These are phyloP conservation scores for Geosmithia morbida DNA, from an alignment of 2,329 filamentous ascomycete genomes.

Conservation along the genomic window DNA sequence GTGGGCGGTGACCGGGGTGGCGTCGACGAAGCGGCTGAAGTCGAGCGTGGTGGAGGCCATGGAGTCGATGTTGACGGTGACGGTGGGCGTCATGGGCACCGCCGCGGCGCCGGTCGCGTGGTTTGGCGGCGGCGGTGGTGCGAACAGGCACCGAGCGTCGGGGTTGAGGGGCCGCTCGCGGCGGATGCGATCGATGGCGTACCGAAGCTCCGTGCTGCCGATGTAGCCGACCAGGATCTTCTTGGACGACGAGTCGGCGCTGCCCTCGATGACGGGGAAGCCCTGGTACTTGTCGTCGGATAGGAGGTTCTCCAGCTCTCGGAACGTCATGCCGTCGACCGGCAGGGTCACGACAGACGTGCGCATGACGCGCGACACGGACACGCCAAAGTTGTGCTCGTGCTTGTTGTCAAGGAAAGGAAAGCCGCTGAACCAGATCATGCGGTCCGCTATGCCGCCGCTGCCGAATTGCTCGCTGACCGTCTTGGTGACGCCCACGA, in stretches of 20 bases:
- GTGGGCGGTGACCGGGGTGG: constrained; percentile 80
- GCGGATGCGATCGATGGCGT: constrained; percentile 71
- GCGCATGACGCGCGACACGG: constrained; percentile 84
- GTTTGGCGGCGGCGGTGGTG: constrained; percentile 23
- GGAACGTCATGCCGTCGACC: constrained; percentile 57
- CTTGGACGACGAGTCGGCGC: constrained; percentile 33
- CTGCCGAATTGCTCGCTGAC: constrained; percentile 86
- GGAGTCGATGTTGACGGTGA: constrained; percentile 43
- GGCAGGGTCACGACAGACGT: constrained; percentile 61
- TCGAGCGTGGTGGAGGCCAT: constrained; percentile 50
- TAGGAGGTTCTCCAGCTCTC: constrained; percentile 64
- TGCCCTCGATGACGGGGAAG: constrained; percentile 68
- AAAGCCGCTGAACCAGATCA: constrained; percentile 98
- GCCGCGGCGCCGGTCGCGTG: background rate
- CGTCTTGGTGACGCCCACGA: constrained; percentile 91
- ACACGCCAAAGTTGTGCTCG: constrained; percentile 90
- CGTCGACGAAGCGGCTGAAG: constrained; percentile 77
- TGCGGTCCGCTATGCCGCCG: constrained; percentile 90
- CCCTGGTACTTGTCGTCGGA: constrained; percentile 75
- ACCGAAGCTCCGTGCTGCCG: constrained; percentile 78
- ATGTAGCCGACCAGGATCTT: constrained; percentile 82
- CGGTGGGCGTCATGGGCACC: constrained; percentile 21
- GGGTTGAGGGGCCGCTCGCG: constrained; percentile 53
- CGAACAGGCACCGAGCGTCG: constrained; percentile 61
- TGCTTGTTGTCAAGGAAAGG: constrained; percentile 96